Base-by-base conservation (phyloP, 805 yeast genomes). In the Maudiozyma turicensis region DNA sequence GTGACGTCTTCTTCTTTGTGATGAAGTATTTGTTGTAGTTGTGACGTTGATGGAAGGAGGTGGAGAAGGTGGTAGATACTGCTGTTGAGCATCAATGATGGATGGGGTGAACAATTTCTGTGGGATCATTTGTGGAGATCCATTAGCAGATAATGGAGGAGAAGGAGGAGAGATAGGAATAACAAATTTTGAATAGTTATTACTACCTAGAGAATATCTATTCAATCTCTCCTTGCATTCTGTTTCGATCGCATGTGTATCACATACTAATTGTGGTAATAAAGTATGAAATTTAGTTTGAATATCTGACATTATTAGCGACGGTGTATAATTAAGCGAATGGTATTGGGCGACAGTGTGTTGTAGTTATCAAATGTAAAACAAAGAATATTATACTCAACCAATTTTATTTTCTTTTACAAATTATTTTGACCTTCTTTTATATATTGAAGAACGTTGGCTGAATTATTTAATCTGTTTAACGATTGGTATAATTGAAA, bases 211-310 rank as follows among this genome's bases (percentile, higher is more conserved):
- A 20, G 58, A 52, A 43, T 53, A 53, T 42, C 50, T 54, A 45
- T 60, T 58, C 44, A 61, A 45, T 44, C 47, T 52, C 9, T 40
- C 48, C 34, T 59, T 61, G 26, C 58, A 48, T 40, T 56, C 58
- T 42, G 56, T 50, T 42, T 59, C 65, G 15, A 56, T 46, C 4
- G 9, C 14, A 9, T 5, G 5, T 10, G 43, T 10, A 29, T 29
- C 11, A 7, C 11, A 26, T 6, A 7, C 14, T 15, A 40, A 29
- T 28, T 13, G 14, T 28, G 43, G 43, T 29, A 40, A 29, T 29
- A 40, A 29, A 11, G 43, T 40, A 29, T 40, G 32, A n/a, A 40
- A 40, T 29, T 40, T 40, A 14, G 8, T 38, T 29, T 40, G 41
- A n/a, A 39, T 9, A 26, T 15, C 41, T 7, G 41, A 39, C 41